Evolutionary conservation across 345 rosid genomes (phyloP), one percentile per base, ranked within the genome.

Genomic region (Triadica sebifera): DNA sequence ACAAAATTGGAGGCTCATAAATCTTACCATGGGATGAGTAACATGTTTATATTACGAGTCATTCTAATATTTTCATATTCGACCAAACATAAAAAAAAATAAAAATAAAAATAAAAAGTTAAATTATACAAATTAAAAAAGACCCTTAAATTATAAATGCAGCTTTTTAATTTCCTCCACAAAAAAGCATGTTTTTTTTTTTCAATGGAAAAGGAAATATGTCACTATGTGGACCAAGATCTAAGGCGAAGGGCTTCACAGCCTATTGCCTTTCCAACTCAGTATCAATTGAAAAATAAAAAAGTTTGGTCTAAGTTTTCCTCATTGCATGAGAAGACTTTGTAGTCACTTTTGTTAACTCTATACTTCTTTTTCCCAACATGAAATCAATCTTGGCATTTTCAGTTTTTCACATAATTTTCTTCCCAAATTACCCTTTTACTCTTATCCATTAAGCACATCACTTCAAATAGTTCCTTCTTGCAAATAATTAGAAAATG

Each of bases 301-400:
- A 2, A 43, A 17, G 15, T 46, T 41, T 25, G 37, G 71, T 71
- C 66, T 24, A 55, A 8, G 41, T 55, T 58, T 77, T 65, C 25
- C 65, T 71, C 52, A 71, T 46, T 71, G 41, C 19, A 45, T 56
- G 59, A 8, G 52, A 19, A 38, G 71, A 56, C 71, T 57, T 65
- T 57, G 15, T 47, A 56, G 57, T 77, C 57, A 77, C 74, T 77
- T 77, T 57, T 13, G 71, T 64, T 43, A 12, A 41, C 60, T 65
- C 79, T 19, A 71, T 29, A 65, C 60, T 25, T 29, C 75, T 15
- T 77, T 77, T 77, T n/a, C 13, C 80, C 73, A 58, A 72, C 80
- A 77, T 24, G 20, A 66, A 77, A 77, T 72, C 80, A 12, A 12
- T 60, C 41, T 47, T 55, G 72, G 17, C 47, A 71, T 66, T 72